Percentiles rank a stretch among this genome's conserved stretches.
These are phyloP conservation scores for Nannizziopsis barbatae DNA, from an alignment of 2,329 filamentous ascomycete genomes.

Conservation along the genomic window DNA sequence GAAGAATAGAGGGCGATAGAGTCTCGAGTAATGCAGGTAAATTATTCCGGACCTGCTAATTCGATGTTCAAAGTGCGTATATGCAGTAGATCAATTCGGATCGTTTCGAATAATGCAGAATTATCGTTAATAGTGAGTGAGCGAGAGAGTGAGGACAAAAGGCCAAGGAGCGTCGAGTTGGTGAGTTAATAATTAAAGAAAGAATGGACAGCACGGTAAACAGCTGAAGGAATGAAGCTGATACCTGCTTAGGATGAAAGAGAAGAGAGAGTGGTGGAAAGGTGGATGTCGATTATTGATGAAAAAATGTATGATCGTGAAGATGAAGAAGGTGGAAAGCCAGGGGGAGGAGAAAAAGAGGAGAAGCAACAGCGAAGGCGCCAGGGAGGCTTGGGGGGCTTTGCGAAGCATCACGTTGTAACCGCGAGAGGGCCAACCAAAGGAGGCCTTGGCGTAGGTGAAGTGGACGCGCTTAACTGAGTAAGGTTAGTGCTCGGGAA, in stretches of 20 bases:
- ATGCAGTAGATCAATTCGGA: not conserved
- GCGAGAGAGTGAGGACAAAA: not conserved
- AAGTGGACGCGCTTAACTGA: no score
- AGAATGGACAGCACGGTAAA: slow-evolving; percentile 41
- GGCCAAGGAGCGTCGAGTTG: slow-evolving; percentile 5
- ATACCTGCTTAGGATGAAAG: slow-evolving; percentile 32
- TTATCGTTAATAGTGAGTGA: not conserved
- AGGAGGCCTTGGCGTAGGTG: no score
- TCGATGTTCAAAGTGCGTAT: not conserved
- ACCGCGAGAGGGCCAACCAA: no score
- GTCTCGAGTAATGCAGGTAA: not conserved
- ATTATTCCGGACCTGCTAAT: not conserved
- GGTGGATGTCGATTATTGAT: slow-evolving; percentile 12
- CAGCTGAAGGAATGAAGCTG: slow-evolving; percentile 58
- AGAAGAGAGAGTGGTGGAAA: slow-evolving; percentile 17
- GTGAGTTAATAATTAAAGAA: slow-evolving; percentile 20
- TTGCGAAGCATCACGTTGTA: not conserved
- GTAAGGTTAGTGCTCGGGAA: no score
- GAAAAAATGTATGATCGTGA: slow-evolving; percentile 9
- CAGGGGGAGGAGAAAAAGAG: slow-evolving; percentile 15
- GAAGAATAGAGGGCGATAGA: not conserved
- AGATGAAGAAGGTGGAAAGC: slow-evolving; percentile 20
- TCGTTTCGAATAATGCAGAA: not conserved
- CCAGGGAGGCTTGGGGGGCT: not conserved
- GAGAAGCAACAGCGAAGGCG: not conserved